A percentile compares a stretch with the other conserved stretches of the same genome.
Conservation (phyloP, 306 rosid species). For the Sphenostylis stenocarpa region DNA sequence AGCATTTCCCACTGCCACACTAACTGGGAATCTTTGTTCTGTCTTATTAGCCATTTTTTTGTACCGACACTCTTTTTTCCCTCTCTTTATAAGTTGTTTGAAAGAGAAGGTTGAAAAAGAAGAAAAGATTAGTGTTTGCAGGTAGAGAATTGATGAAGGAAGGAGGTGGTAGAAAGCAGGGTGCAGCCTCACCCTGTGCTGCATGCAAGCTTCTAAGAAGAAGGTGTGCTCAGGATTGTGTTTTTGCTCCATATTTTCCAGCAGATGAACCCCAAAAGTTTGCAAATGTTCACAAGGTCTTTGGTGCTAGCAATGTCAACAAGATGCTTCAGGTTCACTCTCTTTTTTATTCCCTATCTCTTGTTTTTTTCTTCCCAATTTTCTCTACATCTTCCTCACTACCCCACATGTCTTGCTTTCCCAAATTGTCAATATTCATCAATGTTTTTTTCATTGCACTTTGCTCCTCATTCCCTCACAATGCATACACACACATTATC, state of each 20-base stretch:
- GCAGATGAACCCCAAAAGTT: slow-evolving; percentile 81
- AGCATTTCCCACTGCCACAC: background rate
- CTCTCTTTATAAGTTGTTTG: background rate
- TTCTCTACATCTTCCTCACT: background rate
- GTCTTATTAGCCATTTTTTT: slow-evolving; percentile 1
- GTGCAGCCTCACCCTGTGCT: slow-evolving; percentile 76
- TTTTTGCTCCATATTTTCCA: slow-evolving; percentile 82
- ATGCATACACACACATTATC: background rate
- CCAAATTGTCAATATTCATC: background rate
- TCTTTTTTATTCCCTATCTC: background rate
- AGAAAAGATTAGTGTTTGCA: background rate
- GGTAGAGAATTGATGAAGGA: slow-evolving; percentile 50
- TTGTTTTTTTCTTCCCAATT: background rate
- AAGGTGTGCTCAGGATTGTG: slow-evolving; percentile 74
- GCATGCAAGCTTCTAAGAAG: slow-evolving; percentile 82
- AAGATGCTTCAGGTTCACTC: slow-evolving; percentile 73
- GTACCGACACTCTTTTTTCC: background rate
- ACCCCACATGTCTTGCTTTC: slow-evolving; percentile 20
- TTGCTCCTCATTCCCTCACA: background rate
- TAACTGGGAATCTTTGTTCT: background rate
- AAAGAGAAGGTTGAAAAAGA: background rate
- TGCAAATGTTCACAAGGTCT: slow-evolving; percentile 84
- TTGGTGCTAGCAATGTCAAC: slow-evolving; percentile 89
- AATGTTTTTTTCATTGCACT: background rate
- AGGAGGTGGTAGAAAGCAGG: slow-evolving; percentile 54